These are phyloP conservation scores for Hibiscus tridactylites DNA, from an alignment of 345 rosid species.

Conservation along the genomic window DNA sequence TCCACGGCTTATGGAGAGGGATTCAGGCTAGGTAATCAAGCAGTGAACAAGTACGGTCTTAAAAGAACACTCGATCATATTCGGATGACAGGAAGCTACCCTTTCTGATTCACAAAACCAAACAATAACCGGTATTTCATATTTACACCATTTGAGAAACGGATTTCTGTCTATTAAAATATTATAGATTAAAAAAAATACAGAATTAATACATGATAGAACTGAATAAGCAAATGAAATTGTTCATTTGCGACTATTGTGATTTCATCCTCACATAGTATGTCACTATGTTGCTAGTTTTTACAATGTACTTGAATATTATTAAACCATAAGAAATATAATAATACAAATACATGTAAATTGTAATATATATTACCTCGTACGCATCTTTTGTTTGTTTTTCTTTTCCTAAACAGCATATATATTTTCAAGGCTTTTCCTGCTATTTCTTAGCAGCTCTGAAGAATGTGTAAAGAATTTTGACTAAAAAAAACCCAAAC, in stretches of 20 bases:
- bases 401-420: neutral
- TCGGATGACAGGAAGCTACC: conserved; percentile 69
- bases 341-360: neutral
- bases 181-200: neutral
- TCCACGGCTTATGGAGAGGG: conserved; percentile 94
- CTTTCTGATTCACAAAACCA: conserved; percentile 23
- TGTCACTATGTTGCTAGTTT: neutral
- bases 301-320: neutral
- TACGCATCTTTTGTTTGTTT: neutral
- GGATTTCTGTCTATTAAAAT: neutral
- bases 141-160: neutral
- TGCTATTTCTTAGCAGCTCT: neutral
- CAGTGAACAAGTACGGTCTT: conserved; percentile 63
- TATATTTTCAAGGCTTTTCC: neutral
- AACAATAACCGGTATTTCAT: neutral
- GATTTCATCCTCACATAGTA: neutral
- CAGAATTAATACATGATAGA: conserved; percentile 6
- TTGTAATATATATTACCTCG: neutral
- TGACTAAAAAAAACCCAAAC: too few relatives aligned
- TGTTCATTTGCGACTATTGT: conserved; percentile 1
- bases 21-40: conserved; percentile 66
- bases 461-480: too few relatives aligned
- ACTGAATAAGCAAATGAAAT: conserved; percentile 11
- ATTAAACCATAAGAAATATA: neutral
- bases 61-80: conserved; percentile 81